Evolutionary conservation across 208 protist species (phyloP).

Genomic region (Acanthamoeba sp.): DNA sequence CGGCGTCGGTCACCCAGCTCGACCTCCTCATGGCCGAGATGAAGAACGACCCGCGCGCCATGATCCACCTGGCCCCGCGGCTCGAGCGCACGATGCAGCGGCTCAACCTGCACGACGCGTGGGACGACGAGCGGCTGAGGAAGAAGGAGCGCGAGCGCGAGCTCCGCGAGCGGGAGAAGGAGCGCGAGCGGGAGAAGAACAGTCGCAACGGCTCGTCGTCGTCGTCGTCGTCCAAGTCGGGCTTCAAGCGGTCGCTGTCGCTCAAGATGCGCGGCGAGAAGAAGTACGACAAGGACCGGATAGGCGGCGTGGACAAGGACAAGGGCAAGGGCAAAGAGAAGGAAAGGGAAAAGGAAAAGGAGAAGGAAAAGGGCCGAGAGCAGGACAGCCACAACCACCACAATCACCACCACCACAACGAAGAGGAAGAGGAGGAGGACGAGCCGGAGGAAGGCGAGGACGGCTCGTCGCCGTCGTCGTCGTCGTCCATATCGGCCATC

Average conservation of each 20-base stretch:
- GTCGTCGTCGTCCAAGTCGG: slow-evolving; percentile 21
- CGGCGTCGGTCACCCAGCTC: slow-evolving; percentile 63
- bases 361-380: neutral
- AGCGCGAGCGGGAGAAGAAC: neutral
- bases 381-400: neutral
- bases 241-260: slow-evolving; percentile 65
- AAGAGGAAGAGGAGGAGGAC: neutral
- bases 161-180: neutral
- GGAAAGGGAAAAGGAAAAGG: neutral
- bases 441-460: neutral
- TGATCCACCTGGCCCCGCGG: slow-evolving; percentile 59
- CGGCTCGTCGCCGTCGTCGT: neutral
- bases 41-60: slow-evolving; percentile 64
- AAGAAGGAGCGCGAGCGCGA: slow-evolving; percentile 40
- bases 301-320: slow-evolving; percentile 11
- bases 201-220: neutral
- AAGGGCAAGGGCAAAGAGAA: neutral
- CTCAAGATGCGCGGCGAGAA: slow-evolving; percentile 70
- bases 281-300: slow-evolving; percentile 62
- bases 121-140: slow-evolving; percentile 22
- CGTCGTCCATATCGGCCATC: neutral
- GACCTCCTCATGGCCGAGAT: slow-evolving; percentile 74
- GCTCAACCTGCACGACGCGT: slow-evolving; percentile 16
- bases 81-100: slow-evolving; percentile 71
- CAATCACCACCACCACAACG: too few relatives aligned